These are phyloP conservation scores for Hypomyces rosellus DNA, from an alignment of 2,329 filamentous ascomycete species.

Conservation along the genomic window DNA sequence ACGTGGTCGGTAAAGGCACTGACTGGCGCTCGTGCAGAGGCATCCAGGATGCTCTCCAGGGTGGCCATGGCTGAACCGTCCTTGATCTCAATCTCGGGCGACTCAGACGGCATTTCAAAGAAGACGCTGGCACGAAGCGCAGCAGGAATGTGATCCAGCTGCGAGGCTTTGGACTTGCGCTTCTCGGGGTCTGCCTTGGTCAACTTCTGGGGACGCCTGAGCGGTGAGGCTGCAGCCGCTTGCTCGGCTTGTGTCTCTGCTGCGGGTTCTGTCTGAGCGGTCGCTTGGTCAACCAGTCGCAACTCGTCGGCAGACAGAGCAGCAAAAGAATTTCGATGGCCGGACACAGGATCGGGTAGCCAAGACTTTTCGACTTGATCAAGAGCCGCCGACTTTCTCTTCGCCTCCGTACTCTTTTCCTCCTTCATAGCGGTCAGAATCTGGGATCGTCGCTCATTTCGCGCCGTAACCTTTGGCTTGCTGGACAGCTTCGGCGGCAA, in stretches of 20 bases:
- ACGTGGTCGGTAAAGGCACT: constrained; percentile 87
- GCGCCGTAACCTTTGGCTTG: constrained; percentile 55
- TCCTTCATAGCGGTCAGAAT: constrained; percentile 56
- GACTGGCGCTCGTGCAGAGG: constrained; percentile 80
- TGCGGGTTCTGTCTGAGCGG: constrained; percentile 3
- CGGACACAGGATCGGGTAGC: constrained; percentile 42
- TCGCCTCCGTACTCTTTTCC: constrained; percentile 12
- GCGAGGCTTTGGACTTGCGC: constrained; percentile 28
- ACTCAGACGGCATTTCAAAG: constrained; percentile 64
- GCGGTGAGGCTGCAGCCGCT: constrained; percentile 15
- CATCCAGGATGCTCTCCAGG: constrained; percentile 85
- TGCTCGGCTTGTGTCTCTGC: constrained; percentile 14
- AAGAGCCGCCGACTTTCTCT: constrained; percentile 12
- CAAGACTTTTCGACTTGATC: constrained; percentile 28
- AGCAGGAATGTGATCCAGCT: constrained; percentile 53
- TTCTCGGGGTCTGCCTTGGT: constrained; percentile 26
- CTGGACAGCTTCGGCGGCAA: constrained; percentile 82
- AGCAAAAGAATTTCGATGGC: constrained; percentile 30
- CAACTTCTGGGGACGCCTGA: constrained; percentile 29
- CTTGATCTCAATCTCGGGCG: constrained; percentile 51
- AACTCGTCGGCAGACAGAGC: constrained; percentile 23
- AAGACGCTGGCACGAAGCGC: constrained; percentile 87
- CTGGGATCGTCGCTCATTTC: constrained; percentile 68
- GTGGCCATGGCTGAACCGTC: constrained; percentile 82
- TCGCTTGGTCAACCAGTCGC: constrained; percentile 12